Base-by-base conservation (phyloP, 2,329 filamentous ascomycete genomes). In the Colletotrichum sp. region DNA sequence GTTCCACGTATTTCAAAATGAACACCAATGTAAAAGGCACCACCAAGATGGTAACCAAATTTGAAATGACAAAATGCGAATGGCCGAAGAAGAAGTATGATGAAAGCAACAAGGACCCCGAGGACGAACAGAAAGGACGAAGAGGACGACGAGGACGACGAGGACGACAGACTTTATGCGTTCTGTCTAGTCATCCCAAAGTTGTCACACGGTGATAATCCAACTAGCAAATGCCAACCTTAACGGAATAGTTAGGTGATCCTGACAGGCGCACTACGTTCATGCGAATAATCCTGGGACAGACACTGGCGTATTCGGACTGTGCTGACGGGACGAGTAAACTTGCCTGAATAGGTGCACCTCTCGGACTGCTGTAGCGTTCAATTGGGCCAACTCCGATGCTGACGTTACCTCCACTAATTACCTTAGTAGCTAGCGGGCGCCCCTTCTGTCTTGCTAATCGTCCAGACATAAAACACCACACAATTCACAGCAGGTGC, bases 251-350 rank as follows among this genome's bases (percentile, higher is more conserved):
- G n/a, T 6, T 44, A 5, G 10, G 36, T 39, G 15, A 22, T n/a
- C 10, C 0, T 7, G n/a, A 4, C 2, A 1, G 0, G n/a, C 6
- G 1, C 44, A 22, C n/a, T 1, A 48, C 6, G 44, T 48, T 48
- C 44, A 16, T 48, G 10, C 1, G n/a, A 48, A 22, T 12, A 22
- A 22, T 48, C 2, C n/a, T 48, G 3, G 18, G 10, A 48, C 3
- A 48, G n/a, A 48, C 44, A 22, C 44, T 48, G 44, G 44, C 6
- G 44, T 22, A 0, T 22, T 48, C 44, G 6, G 44, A 48, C n/a
- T 48, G 44, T 13, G 44, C n/a, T 48, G 39, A 22, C 10, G 44
- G 6, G 44, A 22, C 44, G 44, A 48, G n/a, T 48, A 48, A n/a
- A n/a, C 44, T 22, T 48, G n/a, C 44, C 9, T 48, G 44, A 22